phyloP scores from a whole-genome alignment of 257 asterid genomes.

The Paulownia fortunei region DNA sequence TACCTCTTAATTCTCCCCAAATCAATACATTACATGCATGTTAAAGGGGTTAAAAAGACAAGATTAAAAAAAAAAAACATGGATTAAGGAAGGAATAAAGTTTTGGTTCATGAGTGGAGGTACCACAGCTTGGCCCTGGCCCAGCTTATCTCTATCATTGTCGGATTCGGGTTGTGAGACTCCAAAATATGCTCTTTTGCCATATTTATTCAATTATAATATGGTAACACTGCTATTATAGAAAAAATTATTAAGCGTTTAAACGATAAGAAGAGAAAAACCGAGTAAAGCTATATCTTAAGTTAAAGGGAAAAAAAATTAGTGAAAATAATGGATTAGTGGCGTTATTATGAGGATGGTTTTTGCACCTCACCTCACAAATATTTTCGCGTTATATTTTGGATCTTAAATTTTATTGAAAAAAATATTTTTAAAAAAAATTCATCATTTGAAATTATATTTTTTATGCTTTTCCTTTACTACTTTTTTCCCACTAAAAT shows the following conservation, averaged over 20 bases:
- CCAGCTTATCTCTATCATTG: slow-evolving; percentile 37
- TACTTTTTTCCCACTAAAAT: too few relatives aligned
- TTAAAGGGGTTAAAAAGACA: background rate
- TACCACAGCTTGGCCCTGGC: slow-evolving; percentile 28
- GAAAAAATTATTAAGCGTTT: background rate
- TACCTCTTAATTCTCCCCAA: background rate
- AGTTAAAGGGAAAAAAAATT: too few relatives aligned
- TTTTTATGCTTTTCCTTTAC: too few relatives aligned
- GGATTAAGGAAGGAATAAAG: background rate
- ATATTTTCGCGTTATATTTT: too few relatives aligned
- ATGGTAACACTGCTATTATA: background rate
- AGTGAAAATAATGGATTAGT: too few relatives aligned
- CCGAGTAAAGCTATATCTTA: background rate
- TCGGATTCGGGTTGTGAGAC: slow-evolving; percentile 13
- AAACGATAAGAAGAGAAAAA: background rate
- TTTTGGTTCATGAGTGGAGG: slow-evolving; percentile 17
- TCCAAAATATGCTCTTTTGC: background rate
- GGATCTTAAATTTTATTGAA: too few relatives aligned
- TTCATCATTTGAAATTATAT: too few relatives aligned
- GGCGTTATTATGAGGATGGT: too few relatives aligned
- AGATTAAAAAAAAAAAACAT: background rate
- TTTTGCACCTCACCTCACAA: too few relatives aligned
- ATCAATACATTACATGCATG: background rate
- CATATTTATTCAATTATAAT: background rate
- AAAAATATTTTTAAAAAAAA: too few relatives aligned